Percentiles rank a stretch among this genome's conserved stretches.
These are phyloP conservation scores for Leishmania aethiopica DNA, from an alignment of 208 protist species.

Conservation along the genomic window DNA sequence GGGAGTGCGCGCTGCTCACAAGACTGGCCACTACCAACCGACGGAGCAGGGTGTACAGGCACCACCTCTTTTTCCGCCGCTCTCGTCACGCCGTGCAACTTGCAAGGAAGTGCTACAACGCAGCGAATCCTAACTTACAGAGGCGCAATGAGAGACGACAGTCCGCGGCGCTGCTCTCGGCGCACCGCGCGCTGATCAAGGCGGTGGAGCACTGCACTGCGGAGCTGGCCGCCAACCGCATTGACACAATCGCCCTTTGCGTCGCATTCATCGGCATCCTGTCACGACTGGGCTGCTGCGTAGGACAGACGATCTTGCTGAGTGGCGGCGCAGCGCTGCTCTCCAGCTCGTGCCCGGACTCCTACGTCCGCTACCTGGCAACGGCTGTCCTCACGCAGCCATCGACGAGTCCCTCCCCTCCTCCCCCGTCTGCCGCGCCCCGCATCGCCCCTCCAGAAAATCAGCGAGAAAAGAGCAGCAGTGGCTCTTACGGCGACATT, in stretches of 20 bases:
- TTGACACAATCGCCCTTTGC: constrained; percentile 58
- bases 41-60: constrained; percentile 47
- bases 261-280: constrained; percentile 37
- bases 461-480: not conserved
- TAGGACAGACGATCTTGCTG: constrained; percentile 19
- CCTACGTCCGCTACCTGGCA: not conserved
- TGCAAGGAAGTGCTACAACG: constrained; percentile 24
- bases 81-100: constrained; percentile 23
- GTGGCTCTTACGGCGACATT: constrained; percentile 1
- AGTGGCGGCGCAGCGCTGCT: constrained; percentile 2
- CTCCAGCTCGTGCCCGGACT: not conserved
- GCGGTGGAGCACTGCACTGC: constrained; percentile 48
- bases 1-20: constrained; percentile 20
- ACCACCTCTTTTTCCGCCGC: constrained; percentile 58
- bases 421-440: not conserved
- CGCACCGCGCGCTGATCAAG: constrained; percentile 18
- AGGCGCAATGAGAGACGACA: not conserved
- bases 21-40: constrained; percentile 23
- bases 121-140: not conserved
- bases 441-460: not conserved
- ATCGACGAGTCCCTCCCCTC: not conserved
- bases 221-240: constrained; percentile 53
- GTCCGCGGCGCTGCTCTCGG: constrained; percentile 6
- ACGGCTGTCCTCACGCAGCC: not conserved
- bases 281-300: constrained; percentile 51